Percentiles rank a stretch among this genome's conserved stretches.
These are phyloP conservation scores for Vigna angularis DNA, from an alignment of 306 rosid genomes.

Conservation along the genomic window DNA sequence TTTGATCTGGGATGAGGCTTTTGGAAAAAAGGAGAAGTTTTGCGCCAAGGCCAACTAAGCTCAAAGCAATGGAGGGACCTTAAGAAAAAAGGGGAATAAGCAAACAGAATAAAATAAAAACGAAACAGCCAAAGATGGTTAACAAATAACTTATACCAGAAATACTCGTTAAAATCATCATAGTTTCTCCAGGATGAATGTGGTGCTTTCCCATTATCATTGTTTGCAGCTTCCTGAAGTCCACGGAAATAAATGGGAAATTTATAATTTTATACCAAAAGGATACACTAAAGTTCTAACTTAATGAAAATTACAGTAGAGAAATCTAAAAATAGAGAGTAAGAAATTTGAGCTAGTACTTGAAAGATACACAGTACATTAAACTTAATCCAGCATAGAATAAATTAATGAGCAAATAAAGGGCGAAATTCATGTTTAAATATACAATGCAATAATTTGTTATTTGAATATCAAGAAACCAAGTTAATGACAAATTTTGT, in stretches of 20 bases:
- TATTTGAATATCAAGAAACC: background rate
- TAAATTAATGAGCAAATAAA: background rate
- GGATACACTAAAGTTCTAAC: background rate
- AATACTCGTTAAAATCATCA: slow-evolving; percentile 93
- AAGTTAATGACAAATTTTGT: background rate
- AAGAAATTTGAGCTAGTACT: background rate
- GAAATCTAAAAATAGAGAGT: background rate
- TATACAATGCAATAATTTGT: background rate
- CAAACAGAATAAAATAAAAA: slow-evolving; percentile 1
- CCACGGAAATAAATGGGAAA: slow-evolving; percentile 35
- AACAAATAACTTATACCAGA: slow-evolving; percentile 65
- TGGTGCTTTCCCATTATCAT: slow-evolving; percentile 84
- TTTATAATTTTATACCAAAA: slow-evolving; percentile 12
- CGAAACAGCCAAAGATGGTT: background rate
- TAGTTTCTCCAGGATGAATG: slow-evolving; percentile 99
- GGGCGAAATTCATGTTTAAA: background rate
- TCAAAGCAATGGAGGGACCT: slow-evolving; percentile 90
- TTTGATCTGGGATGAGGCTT: slow-evolving; percentile 75
- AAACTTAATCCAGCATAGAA: background rate
- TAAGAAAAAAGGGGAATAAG: slow-evolving; percentile 46
- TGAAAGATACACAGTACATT: background rate
- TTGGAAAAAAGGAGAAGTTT: slow-evolving; percentile 62
- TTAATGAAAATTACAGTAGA: too few species aligned
- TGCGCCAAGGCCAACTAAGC: slow-evolving; percentile 97
- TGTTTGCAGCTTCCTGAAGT: slow-evolving; percentile 86